Evolutionary conservation across 2,329 filamentous ascomycete genomes (phyloP).

Genomic region (Ceratocystis albifundus): DNA sequence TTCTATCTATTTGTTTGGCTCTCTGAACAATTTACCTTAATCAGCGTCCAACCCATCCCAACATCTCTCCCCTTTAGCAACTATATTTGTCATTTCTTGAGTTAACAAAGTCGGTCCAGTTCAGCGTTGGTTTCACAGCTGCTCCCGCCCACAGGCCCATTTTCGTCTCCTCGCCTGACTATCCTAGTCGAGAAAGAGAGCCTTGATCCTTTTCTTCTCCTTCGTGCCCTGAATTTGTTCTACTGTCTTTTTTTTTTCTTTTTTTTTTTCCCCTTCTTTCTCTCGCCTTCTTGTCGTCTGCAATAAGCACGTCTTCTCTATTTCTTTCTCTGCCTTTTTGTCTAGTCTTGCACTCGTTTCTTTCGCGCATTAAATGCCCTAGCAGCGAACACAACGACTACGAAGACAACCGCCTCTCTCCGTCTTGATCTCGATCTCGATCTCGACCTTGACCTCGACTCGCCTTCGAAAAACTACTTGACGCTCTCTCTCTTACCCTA

Average conservation of each 20-base stretch:
- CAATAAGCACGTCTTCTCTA: not conserved
- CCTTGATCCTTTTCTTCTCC: conserved; percentile 3
- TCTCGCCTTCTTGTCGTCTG: not conserved
- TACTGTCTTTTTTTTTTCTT: not conserved
- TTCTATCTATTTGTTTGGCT: no score
- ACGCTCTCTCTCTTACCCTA: not conserved
- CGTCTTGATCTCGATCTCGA: no score
- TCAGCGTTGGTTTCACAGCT: conserved; percentile 3
- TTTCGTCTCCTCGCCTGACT: not conserved
- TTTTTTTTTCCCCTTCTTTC: not conserved
- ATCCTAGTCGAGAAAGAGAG: not conserved
- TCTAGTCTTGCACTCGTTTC: not conserved
- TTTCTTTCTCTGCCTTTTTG: not conserved
- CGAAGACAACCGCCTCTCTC: no score
- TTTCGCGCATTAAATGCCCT: not conserved
- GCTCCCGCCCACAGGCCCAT: not conserved
- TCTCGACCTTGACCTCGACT: no score
- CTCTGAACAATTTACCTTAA: no score
- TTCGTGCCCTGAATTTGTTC: not conserved
- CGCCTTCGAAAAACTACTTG: no score
- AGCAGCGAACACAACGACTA: not conserved
- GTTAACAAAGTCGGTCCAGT: not conserved
- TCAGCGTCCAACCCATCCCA: no score
- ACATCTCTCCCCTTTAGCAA: no score
- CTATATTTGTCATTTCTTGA: no score